These are phyloP conservation scores for Guadua angustifolia DNA, from an alignment of 176 grass and related monocot species.

Conservation along the genomic window DNA sequence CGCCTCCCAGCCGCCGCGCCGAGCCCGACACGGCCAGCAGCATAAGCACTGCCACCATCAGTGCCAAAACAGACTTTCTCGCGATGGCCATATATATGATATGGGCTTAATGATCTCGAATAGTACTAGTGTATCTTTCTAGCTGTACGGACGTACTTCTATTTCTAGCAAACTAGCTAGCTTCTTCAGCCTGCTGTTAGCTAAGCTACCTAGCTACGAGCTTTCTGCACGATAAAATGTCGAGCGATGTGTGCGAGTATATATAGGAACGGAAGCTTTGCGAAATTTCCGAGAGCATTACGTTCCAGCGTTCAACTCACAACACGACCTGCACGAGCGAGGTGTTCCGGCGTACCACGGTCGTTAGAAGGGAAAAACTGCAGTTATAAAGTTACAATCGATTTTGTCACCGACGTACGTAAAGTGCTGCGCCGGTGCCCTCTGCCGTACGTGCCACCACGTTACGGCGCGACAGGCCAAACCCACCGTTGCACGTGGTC, in stretches of 20 bases:
- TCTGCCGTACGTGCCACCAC: background rate
- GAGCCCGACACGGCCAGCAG: background rate
- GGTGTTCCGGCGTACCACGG: background rate
- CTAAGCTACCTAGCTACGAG: background rate
- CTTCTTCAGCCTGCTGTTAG: background rate
- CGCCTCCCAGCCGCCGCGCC: constrained; percentile 24
- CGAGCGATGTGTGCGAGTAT: background rate
- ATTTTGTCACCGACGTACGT: background rate
- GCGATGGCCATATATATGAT: background rate
- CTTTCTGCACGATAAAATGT: background rate
- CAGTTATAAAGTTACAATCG: background rate
- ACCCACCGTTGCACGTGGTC: too few relatives aligned
- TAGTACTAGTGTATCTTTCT: too few relatives aligned
- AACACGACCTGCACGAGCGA: background rate
- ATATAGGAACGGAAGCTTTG: background rate
- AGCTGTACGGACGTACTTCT: too few relatives aligned
- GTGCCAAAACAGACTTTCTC: background rate
- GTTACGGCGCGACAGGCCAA: too few relatives aligned
- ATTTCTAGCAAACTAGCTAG: background rate
- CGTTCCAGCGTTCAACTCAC: background rate
- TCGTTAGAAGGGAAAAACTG: background rate
- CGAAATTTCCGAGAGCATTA: background rate
- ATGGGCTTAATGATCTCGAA: too few relatives aligned
- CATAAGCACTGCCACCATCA: background rate
- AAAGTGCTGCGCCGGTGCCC: constrained; percentile 3